Base-by-base conservation (phyloP, 495 filamentous ascomycete species). In the Tuber indicum region DNA sequence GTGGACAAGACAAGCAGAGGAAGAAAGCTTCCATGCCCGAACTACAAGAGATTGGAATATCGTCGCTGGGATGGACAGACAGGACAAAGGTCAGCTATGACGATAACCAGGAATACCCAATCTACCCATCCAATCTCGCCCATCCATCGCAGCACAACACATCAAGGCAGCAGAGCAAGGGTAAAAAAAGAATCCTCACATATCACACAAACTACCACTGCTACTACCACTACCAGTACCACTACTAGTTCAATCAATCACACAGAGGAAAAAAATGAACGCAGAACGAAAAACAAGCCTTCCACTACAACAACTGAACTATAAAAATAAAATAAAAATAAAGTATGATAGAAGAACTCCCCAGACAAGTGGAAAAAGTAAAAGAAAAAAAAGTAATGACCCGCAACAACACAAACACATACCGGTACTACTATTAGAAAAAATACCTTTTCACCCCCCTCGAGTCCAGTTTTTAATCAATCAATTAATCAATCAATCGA, bases 301-400 rank as follows among this genome's bases (percentile, higher is more conserved):
- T 62, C n/a, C 52, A 62, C 49, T 52, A 49, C 49, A n/a, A 49
- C 49, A n/a, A 58, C 23, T 16, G n/a, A 32, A 62, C 52, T 62
- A 62, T 62, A 62, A 62, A 62, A 62, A 23, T 62, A 75, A 46
- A 45, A 69, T 75, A 76, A 44, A 21, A 75, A 75, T 47, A 58
- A 62, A 62, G 52, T 62, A 62, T 62, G 52, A 32, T 62, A 62
- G n/a, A 26, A 62, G 52, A 62, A 62, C 52, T 62, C 52, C 52
- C 52, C 52, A 16, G 71, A 32, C 74, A 49, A 77, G 41, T 62
- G 75, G 75, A 69, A 77, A 75, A 58, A 66, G 39, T 32, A 69
- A 77, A 77, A 76, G 32, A 62, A 75, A 66, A 66, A 21, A 66
- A 21, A 70, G 19, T 43, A 75, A 75, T 47, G 41, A 75, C 71